Percentiles rank a stretch among this genome's conserved stretches.
Conservation (phyloP, 768 basidiomycete species). For the Termitomyces sp. region DNA sequence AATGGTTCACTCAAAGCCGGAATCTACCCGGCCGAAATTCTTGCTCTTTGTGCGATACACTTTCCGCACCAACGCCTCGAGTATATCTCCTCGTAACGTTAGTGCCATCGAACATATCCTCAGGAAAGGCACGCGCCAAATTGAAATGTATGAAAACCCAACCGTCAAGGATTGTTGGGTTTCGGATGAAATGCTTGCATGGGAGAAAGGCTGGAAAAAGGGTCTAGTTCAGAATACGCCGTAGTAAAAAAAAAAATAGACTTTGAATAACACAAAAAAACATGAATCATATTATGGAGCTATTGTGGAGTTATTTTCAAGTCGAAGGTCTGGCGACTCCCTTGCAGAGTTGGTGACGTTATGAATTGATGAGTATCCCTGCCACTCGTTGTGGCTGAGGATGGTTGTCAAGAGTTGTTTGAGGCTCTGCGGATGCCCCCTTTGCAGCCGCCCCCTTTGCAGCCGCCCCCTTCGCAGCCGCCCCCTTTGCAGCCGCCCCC, state of each 20-base stretch:
- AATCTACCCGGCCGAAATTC: slow-evolving; percentile 55
- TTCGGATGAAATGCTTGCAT: slow-evolving; percentile 62
- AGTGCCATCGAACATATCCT: slow-evolving; percentile 70
- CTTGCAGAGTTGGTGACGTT: neutral
- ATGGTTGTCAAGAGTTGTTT: neutral
- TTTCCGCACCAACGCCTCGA: slow-evolving; percentile 59
- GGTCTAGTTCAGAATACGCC: neutral
- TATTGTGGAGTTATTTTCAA: neutral
- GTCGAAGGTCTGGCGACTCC: neutral
- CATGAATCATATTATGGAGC: neutral
- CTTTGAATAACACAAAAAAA: neutral
- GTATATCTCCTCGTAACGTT: slow-evolving; percentile 61
- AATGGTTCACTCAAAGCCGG: slow-evolving; percentile 67
- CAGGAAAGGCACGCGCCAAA: slow-evolving; percentile 59
- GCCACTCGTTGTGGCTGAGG: neutral
- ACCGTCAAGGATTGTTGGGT: slow-evolving; percentile 74
- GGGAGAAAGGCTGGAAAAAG: slow-evolving; percentile 38
- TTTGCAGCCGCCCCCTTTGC: neutral
- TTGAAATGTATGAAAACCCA: slow-evolving; percentile 64
- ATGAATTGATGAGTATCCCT: neutral
- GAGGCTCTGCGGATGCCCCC: too few relatives aligned
- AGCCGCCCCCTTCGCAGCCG: neutral
- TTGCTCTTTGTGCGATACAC: slow-evolving; percentile 60
- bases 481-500: neutral
- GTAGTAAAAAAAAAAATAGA: neutral